A percentile compares a stretch with the other conserved stretches of the same genome.
Conservation (phyloP, 495 filamentous ascomycete genomes). For the Hypoxylon trugodes region DNA sequence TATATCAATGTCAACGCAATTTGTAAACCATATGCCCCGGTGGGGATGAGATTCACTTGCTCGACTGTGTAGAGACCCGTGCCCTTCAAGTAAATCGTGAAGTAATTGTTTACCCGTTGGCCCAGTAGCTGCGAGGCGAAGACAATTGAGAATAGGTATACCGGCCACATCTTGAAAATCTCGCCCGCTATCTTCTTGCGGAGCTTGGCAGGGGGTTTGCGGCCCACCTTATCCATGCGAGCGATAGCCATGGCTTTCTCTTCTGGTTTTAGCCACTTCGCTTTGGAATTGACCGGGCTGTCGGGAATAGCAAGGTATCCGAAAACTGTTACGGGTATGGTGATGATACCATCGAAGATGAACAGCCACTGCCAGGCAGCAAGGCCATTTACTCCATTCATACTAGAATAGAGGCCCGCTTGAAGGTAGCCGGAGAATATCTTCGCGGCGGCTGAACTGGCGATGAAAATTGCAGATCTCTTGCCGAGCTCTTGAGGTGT, state of each 20-base stretch:
- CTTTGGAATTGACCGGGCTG: not conserved
- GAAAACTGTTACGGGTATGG: conserved; percentile 42
- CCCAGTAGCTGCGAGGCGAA: conserved; percentile 35
- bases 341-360: conserved; percentile 51
- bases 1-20: conserved; percentile 38
- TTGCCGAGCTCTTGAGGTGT: conserved; percentile 48
- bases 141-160: conserved; percentile 33
- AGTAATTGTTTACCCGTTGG: conserved; percentile 36
- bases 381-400: conserved; percentile 56
- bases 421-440: conserved; percentile 64
- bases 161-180: conserved; percentile 29
- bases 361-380: conserved; percentile 59
- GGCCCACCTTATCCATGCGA: conserved; percentile 14
- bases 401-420: conserved; percentile 55
- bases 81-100: conserved; percentile 43
- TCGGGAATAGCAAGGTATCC: conserved; percentile 32
- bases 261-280: conserved; percentile 26
- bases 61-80: conserved; percentile 35
- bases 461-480: conserved; percentile 48
- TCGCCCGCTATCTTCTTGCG: conserved; percentile 17
- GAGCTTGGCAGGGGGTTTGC: conserved; percentile 26
- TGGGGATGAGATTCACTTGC: conserved; percentile 46
- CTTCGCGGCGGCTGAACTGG: conserved; percentile 36
- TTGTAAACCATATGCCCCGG: conserved; percentile 39
- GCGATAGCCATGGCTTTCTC: conserved; percentile 13